Base-by-base conservation (phyloP, 2,329 filamentous ascomycete genomes). In the Fusarium fujikuroi region DNA sequence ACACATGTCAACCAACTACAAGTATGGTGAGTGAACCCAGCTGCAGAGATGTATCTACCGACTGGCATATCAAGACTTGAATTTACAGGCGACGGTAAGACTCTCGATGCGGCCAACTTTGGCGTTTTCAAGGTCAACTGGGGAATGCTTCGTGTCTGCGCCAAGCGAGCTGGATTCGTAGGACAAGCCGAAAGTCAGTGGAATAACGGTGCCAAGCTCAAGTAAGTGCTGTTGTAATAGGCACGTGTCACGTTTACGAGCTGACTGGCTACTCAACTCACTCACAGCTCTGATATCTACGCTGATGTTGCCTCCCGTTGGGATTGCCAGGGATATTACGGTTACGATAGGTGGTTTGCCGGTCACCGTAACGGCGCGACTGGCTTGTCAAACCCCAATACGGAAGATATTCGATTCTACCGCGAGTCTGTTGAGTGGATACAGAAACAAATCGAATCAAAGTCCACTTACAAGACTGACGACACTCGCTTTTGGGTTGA, bases 371-470 rank as follows among this genome's bases (percentile, higher is more conserved):
- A 60, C 15, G 57, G 36, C 25, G 36, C 36, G 5, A 42, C 44
- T 5, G 57, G 57, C 36, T 28, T 60, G n/a, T 10, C 18, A 10
- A 36, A 42, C 11, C 57, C 57, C n/a, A 52, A 60, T 7, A 60
- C 57, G 9, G 44, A 52, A 4, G 57, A 60, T 4, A 60, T 60
- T 5, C 30, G 16, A 9, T 60, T 52, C 36, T 52, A 60, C 36
- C 57, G 57, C 9, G n/a, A 42, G 25, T 60, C 57, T 8, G 57
- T 60, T 14, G 36, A 60, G 44, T 60, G 36, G 44, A 60, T 60
- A n/a, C 18, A 60, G 36, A 36, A 3, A 6, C 36, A 42, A 9
- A 60, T 60, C 2, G 57, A 60, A 28, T 60, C 44, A 9, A 28
- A 60, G 4, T 9, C 57, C 9, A n/a, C 23, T 9, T 60, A 52